A percentile compares a stretch with the other conserved stretches of the same genome.
Conservation (phyloP, 2,329 filamentous ascomycete genomes). For the Chalaropsis thielavioides region DNA sequence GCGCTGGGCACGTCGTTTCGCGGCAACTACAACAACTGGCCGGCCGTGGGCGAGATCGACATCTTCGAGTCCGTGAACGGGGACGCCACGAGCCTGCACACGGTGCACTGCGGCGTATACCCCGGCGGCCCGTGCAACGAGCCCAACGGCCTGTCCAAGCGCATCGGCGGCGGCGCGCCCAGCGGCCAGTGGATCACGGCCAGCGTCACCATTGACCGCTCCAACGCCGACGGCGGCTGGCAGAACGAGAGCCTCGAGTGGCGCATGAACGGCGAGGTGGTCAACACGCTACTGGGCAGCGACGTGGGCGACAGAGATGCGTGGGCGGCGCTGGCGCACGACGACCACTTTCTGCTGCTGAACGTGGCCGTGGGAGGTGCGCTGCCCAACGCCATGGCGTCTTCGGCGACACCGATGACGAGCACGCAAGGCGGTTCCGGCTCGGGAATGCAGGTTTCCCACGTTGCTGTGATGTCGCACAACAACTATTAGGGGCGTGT, state of each 20-base stretch:
- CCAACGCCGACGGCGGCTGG: slow-evolving; percentile 19
- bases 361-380: slow-evolving; percentile 30
- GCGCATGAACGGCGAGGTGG: slow-evolving; percentile 24
- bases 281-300: slow-evolving; percentile 22
- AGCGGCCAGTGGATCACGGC: slow-evolving; percentile 25
- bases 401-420: slow-evolving; percentile 24
- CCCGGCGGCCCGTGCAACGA: slow-evolving; percentile 31
- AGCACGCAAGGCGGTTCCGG: slow-evolving; percentile 24
- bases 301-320: slow-evolving; percentile 22
- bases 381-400: slow-evolving; percentile 26
- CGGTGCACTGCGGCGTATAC: slow-evolving; percentile 30
- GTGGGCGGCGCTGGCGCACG: slow-evolving; percentile 24
- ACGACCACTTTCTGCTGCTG: slow-evolving; percentile 26
- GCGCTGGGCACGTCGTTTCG: slow-evolving; percentile 29
- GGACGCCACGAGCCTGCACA: slow-evolving; percentile 24
- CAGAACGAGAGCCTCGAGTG: slow-evolving; percentile 25
- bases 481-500: background rate
- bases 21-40: slow-evolving; percentile 29
- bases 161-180: slow-evolving; percentile 19
- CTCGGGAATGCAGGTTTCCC: slow-evolving; percentile 28
- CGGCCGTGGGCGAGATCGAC: slow-evolving; percentile 31
- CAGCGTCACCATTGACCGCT: slow-evolving; percentile 25
- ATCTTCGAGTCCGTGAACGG: slow-evolving; percentile 33
- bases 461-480: slow-evolving; percentile 24
- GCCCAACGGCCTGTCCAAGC: slow-evolving; percentile 24